These are phyloP conservation scores for Urostyla sp. DNA, from an alignment of 73 alveolate genomes.

Conservation along the genomic window DNA sequence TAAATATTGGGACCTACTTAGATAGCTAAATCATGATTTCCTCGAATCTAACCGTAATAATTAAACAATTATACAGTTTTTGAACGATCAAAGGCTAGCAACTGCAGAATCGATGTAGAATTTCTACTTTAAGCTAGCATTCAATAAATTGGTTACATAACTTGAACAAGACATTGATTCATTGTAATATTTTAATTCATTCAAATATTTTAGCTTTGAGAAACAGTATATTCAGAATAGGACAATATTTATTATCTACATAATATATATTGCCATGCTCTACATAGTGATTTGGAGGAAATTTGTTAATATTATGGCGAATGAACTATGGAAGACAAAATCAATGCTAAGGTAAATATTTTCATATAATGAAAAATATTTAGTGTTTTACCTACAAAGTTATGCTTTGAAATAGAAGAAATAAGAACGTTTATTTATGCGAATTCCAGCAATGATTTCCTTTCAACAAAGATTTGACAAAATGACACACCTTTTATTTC, in stretches of 20 bases:
- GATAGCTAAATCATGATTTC: slow-evolving; percentile 58
- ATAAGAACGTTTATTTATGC: slow-evolving; percentile 32
- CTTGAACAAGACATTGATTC: slow-evolving; percentile 52
- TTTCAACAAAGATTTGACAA: slow-evolving; percentile 36
- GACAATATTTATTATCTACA: slow-evolving; percentile 49
- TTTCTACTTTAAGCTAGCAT: slow-evolving; percentile 53
- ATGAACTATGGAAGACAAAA: slow-evolving; percentile 63
- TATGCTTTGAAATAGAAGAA: slow-evolving; percentile 54
- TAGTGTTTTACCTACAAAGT: slow-evolving; percentile 49
- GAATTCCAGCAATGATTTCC: slow-evolving; percentile 48
- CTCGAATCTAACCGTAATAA: slow-evolving; percentile 31
- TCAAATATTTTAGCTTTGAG: slow-evolving; percentile 25
- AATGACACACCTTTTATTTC: not conserved
- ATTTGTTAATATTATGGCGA: slow-evolving; percentile 23
- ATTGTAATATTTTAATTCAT: slow-evolving; percentile 21
- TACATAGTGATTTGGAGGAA: slow-evolving; percentile 54
- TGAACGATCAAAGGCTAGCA: slow-evolving; percentile 36
- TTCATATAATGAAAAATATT: not conserved
- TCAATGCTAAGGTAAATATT: slow-evolving; percentile 51
- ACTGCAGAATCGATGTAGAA: slow-evolving; percentile 50
- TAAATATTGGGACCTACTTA: slow-evolving; percentile 60
- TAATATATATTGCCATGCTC: slow-evolving; percentile 31
- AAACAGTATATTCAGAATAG: slow-evolving; percentile 21
- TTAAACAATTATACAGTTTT: slow-evolving; percentile 7
- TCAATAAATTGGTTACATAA: slow-evolving; percentile 4